Percentiles rank a stretch among this genome's conserved stretches.
Conservation (phyloP, 148 eudicot genomes). For the Persicaria tinctoria region DNA sequence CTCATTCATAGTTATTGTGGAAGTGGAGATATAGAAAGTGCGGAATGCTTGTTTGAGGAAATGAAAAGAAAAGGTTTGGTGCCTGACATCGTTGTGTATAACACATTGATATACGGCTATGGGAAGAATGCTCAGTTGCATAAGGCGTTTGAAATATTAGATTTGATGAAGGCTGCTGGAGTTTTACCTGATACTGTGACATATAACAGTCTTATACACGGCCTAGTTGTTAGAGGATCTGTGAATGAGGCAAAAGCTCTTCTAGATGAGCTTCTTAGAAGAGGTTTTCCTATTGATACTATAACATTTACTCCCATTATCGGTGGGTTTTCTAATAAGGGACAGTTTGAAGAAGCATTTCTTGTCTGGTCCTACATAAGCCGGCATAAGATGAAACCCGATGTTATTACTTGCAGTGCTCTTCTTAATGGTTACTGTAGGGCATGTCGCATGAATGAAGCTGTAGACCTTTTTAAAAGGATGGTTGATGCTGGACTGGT, state of each 20-base stretch:
- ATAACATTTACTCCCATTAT: slow-evolving; percentile 33
- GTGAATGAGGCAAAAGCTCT: slow-evolving; percentile 31
- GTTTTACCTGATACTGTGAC: slow-evolving; percentile 37
- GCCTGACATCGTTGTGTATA: slow-evolving; percentile 33
- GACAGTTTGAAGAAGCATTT: slow-evolving; percentile 37
- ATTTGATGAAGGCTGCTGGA: slow-evolving; percentile 30
- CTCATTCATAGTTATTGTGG: slow-evolving; percentile 30
- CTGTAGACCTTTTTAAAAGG: slow-evolving; percentile 25
- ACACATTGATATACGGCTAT: slow-evolving; percentile 39
- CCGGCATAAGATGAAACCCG: slow-evolving; percentile 27
- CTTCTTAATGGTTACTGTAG: slow-evolving; percentile 43
- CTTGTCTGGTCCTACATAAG: slow-evolving; percentile 35
- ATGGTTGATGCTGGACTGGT: slow-evolving; percentile 31
- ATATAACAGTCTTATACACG: slow-evolving; percentile 38
- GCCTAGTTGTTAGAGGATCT: slow-evolving; percentile 31
- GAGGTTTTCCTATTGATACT: slow-evolving; percentile 39
- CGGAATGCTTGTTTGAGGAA: slow-evolving; percentile 22
- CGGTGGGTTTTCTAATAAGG: slow-evolving; percentile 29
- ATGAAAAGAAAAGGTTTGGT: slow-evolving; percentile 27
- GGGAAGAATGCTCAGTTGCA: slow-evolving; percentile 29
- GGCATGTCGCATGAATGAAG: slow-evolving; percentile 40
- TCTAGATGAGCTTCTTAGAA: slow-evolving; percentile 30
- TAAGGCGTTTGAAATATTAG: slow-evolving; percentile 33
- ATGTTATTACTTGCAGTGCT: slow-evolving; percentile 46
- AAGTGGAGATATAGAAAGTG: slow-evolving; percentile 28